phyloP scores from a whole-genome alignment of 345 rosid genomes.

The Eucalyptus guilfoylei region DNA sequence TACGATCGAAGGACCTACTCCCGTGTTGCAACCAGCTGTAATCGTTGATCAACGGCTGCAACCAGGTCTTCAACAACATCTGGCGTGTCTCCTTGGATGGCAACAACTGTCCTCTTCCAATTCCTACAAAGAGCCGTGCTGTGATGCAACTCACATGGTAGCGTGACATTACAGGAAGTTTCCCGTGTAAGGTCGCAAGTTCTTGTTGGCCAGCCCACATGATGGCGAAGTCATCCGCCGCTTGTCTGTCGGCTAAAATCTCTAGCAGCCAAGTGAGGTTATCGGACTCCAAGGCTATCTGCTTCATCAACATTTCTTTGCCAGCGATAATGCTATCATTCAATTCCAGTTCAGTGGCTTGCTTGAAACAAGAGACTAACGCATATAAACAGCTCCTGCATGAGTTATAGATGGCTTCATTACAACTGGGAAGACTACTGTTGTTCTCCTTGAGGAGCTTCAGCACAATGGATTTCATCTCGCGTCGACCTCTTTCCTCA shows the following conservation, averaged over 20 bases:
- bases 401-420: conserved; percentile 49
- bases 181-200: conserved; percentile 50
- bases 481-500: conserved; percentile 85
- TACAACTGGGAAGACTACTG: conserved; percentile 29
- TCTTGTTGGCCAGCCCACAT: conserved; percentile 82
- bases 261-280: conserved; percentile 91
- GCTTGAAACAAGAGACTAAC: conserved; percentile 41
- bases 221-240: conserved; percentile 68
- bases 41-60: conserved; percentile 85
- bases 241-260: conserved; percentile 67
- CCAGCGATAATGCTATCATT: conserved; percentile 3
- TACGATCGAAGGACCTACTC: conserved; percentile 75
- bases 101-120: conserved; percentile 85
- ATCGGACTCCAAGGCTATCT: conserved; percentile 73
- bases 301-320: conserved; percentile 45
- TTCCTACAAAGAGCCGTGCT: conserved; percentile 69
- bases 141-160: conserved; percentile 85
- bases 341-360: conserved; percentile 41
- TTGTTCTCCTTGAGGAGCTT: conserved; percentile 87
- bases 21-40: conserved; percentile 95
- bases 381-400: conserved; percentile 61
- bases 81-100: conserved; percentile 79
- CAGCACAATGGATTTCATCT: conserved; percentile 79
- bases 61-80: conserved; percentile 65
- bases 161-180: conserved; percentile 62